Percentiles rank a stretch among this genome's conserved stretches.
phyloP scores from a whole-genome alignment of 306 rosid species.

The Hippophae tibetana region DNA sequence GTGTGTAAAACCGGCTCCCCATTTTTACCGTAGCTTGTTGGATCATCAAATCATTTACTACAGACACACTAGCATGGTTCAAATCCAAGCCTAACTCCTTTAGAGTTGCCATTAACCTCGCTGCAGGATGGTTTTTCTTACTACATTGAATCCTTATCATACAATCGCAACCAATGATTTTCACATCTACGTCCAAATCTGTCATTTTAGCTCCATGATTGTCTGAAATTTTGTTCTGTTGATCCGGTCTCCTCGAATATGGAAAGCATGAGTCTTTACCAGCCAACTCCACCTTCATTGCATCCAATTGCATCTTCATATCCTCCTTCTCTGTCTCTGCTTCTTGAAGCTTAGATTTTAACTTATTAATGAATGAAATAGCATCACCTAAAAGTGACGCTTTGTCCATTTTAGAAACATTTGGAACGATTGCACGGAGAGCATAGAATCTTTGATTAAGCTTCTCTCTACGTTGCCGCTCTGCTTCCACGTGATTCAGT shows the following conservation, averaged over 20 bases:
- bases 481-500: too few relatives aligned
- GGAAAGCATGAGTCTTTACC: too few relatives aligned
- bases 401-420: too few relatives aligned
- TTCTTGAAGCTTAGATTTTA: too few relatives aligned
- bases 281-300: too few relatives aligned
- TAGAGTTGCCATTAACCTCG: constrained; percentile 73
- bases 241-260: not conserved
- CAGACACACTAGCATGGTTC: constrained; percentile 85
- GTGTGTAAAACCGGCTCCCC: constrained; percentile 78
- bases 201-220: constrained; percentile 15
- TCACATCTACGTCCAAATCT: constrained; percentile 75
- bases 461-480: too few relatives aligned
- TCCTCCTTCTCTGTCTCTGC: too few relatives aligned
- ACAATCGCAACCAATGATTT: constrained; percentile 90
- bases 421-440: too few relatives aligned
- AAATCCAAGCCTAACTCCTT: constrained; percentile 86
- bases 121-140: constrained; percentile 87
- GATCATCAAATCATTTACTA: constrained; percentile 86
- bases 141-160: constrained; percentile 81
- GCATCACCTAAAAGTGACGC: too few relatives aligned
- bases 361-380: too few relatives aligned
- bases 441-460: too few relatives aligned
- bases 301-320: too few relatives aligned
- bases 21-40: constrained; percentile 90
- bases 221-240: constrained; percentile 1